Evolutionary conservation across 495 filamentous ascomycete genomes (phyloP), one percentile per base, ranked within the genome.

Genomic region (Aspergillus avenaceus): DNA sequence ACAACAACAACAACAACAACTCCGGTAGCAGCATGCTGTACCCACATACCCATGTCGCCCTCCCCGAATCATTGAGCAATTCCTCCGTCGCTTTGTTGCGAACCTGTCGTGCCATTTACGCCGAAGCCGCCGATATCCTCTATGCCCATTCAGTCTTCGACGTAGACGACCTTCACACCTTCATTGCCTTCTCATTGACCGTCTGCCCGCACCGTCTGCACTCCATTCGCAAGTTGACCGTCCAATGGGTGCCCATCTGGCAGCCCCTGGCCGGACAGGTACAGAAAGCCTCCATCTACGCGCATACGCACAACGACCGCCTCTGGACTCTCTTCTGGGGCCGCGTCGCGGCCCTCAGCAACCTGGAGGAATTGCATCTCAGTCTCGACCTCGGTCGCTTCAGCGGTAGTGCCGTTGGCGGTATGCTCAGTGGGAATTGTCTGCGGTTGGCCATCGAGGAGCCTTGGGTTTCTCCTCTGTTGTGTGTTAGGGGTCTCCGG

Each of bases 161-260:
- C 47, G 61, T 69, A 2, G 71, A 74, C 45, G 71, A 74, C 53
- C 58, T 74, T 1, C 62, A 66, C 45, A 73, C 71, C 23, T 70
- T 73, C 45, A 59, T 73, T 40, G 68, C 71, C 1, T 74, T 74
- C 50, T 53, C 56, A 1, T 22, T 40, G 1, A 46, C 54, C 12
- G 29, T 74, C 7, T 52, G 53, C 9, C 47, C 60, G 0, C 16
- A 21, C 0, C 49, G 52, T 9, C 63, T 64, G 0, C 18, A 8
- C 23, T 31, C 47, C 14, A 66, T 74, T 14, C 45, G 50, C 4
- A 28, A 48, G 0, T 43, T 74, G 1, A 64, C 61, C 0, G 54
- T 73, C 5, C 70, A 74, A 32, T 74, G 66, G 65, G 66, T 55
- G 37, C 68, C 70, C 0, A 45, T 72, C 27, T 74, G 69, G 67